phyloP scores from a whole-genome alignment of 768 basidiomycete genomes.

The Neoboletus subvelutipes region DNA sequence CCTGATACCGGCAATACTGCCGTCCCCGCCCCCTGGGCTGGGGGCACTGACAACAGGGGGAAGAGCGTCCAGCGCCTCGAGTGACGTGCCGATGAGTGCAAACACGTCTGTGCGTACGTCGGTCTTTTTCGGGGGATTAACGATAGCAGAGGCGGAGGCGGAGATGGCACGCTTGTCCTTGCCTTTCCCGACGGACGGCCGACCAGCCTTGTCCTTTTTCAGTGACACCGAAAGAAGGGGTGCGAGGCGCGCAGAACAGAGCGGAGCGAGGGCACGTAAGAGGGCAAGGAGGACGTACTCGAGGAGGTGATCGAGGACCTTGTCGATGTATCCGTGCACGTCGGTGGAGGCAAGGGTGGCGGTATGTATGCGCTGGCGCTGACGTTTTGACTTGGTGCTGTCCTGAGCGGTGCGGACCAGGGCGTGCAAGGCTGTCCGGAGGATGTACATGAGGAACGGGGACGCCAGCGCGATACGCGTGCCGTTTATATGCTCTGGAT shows the following conservation, averaged over 20 bases:
- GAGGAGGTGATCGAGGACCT: conserved; percentile 18
- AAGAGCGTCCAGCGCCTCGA: conserved; percentile 21
- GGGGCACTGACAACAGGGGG: neutral
- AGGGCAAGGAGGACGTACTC: conserved; percentile 22
- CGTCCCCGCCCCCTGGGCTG: neutral
- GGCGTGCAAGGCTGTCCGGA: conserved; percentile 21
- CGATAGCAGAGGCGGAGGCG: too few species aligned
- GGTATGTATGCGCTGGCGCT: neutral
- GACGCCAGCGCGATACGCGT: conserved; percentile 21
- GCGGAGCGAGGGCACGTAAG: conserved; percentile 18
- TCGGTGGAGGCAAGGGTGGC: neutral
- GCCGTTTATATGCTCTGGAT: conserved; percentile 16
- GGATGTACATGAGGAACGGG: conserved; percentile 24
- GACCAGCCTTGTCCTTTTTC: conserved; percentile 11
- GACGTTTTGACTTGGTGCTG: conserved; percentile 13
- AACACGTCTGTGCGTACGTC: conserved; percentile 26
- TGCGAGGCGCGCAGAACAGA: conserved; percentile 21
- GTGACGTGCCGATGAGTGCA: conserved; percentile 22
- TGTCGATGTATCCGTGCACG: conserved; percentile 7
- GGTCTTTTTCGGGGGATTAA: neutral
- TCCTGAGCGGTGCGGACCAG: conserved; percentile 13
- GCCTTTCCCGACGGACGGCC: neutral
- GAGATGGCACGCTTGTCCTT: neutral
- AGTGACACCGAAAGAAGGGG: conserved; percentile 1
- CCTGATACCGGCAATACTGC: conserved; percentile 13